Evolutionary conservation across 192 early-diverging fungal species (phyloP), one percentile per base, ranked within the genome.

Genomic region (Chytriomyces hyalinus): DNA sequence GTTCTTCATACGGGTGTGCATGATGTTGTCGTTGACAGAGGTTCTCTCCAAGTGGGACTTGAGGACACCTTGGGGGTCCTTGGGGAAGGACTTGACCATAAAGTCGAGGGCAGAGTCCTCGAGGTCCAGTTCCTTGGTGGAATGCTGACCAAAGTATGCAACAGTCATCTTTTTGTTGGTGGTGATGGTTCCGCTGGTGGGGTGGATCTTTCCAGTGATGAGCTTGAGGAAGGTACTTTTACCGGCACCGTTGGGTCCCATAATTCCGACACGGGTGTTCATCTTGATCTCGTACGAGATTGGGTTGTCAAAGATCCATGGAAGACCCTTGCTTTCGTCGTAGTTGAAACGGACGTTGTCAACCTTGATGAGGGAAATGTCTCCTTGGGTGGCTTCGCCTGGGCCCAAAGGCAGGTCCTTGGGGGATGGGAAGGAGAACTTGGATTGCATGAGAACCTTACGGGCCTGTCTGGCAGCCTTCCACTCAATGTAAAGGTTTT

Each of bases 111-210:
- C 71, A 62, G 71, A 73, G 61, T 73, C 71, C 45, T 73, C 71
- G 46, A 73, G 71, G 61, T 73, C 63, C 11, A 73, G 53, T n/a
- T 73, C 71, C 53, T 87, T 94, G 91, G 81, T 94, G 90, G 91
- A 94, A 80, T 94, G 93, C 78, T 94, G 93, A 17, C 91, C 92
- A 74, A 94, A 91, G 83, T 94, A 94, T 65, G 92, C 93, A 73
- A 94, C 87, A 87, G 92, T 90, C 45, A 94, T 83, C 78, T 92
- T 92, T 81, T 91, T 90, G 81, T 94, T 91, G 80, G 90, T 85
- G 86, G 86, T 90, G 48, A 93, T 86, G 17, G 84, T 85, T 79
- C 93, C 93, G 24, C 84, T 81, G 78, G 89, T 85, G 36, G 92
- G 83, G 9, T 83, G 75, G 50, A 89, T 80, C 83, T 94, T 91